Conservation (phyloP, 139 green algal species). For the Coelastrella sp. region DNA sequence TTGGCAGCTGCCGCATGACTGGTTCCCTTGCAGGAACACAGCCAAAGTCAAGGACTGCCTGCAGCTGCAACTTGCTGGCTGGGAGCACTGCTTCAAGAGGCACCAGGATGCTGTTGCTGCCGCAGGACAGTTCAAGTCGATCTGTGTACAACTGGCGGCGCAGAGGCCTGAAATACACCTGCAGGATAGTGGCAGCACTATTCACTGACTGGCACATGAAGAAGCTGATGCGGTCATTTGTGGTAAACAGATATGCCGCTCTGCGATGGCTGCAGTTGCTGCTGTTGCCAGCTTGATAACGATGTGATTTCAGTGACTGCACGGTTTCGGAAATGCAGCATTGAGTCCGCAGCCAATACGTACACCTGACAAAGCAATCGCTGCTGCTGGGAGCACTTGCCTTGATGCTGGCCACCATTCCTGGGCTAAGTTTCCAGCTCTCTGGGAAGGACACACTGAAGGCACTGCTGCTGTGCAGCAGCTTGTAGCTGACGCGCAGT, state of each 20-base stretch:
- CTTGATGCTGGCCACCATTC: slow-evolving; percentile 73
- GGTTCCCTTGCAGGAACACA: slow-evolving; percentile 63
- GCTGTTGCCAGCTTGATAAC: not conserved
- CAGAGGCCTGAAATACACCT: slow-evolving; percentile 77
- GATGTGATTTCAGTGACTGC: no score
- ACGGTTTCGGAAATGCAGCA: no score
- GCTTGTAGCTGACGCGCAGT: slow-evolving; percentile 71
- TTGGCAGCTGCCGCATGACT: slow-evolving; percentile 36
- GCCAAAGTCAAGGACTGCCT: slow-evolving; percentile 64
- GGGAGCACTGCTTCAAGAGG: slow-evolving; percentile 31
- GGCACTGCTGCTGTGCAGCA: slow-evolving; percentile 68
- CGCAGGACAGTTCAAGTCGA: slow-evolving; percentile 61
- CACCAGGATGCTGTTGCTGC: slow-evolving; percentile 13
- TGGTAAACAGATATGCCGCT: not conserved
- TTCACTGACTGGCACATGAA: not conserved
- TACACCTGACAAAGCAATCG: not conserved
- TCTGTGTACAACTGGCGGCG: slow-evolving; percentile 68
- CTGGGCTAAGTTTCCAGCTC: slow-evolving; percentile 71
- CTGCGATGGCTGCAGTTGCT: not conserved
- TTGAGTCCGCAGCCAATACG: not conserved
- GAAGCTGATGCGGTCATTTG: not conserved
- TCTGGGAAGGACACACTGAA: slow-evolving; percentile 86
- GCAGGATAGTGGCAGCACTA: not conserved
- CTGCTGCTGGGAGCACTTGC: slow-evolving; percentile 41
- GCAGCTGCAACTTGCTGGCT: slow-evolving; percentile 58